phyloP scores from a whole-genome alignment of 2,329 filamentous ascomycete genomes.

The Blumeria graminis region DNA sequence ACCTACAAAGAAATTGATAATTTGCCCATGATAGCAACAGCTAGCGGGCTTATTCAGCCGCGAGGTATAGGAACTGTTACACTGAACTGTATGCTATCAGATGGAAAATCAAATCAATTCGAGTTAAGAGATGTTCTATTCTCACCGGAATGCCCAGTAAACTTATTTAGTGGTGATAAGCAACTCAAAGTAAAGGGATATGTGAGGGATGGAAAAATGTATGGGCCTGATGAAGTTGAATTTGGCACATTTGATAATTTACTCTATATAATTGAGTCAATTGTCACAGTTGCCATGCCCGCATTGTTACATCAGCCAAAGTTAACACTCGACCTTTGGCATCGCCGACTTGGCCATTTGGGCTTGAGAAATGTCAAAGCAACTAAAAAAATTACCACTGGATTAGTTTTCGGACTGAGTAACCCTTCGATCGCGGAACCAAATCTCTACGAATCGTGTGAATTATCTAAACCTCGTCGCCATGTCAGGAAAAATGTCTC shows the following conservation, averaged over 20 bases:
- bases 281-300: neutral
- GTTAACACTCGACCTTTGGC: neutral
- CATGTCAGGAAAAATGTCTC: neutral
- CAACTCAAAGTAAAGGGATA: neutral
- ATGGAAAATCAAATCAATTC: neutral
- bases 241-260: neutral
- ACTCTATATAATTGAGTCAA: neutral
- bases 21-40: neutral
- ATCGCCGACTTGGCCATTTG: neutral
- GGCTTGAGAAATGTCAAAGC: neutral
- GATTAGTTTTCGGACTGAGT: neutral
- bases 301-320: neutral
- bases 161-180: constrained; percentile 1
- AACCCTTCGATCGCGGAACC: neutral
- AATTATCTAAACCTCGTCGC: too few species aligned
- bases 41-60: neutral
- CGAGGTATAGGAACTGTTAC: neutral
- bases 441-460: too few species aligned
- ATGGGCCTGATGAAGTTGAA: neutral
- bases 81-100: neutral
- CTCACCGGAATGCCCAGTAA: neutral
- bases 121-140: neutral
- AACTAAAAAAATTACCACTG: neutral
- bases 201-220: neutral
- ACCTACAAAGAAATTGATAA: neutral